Base-by-base conservation (phyloP, 1,284 basidiomycete species). In the Xanthoconium separans region DNA sequence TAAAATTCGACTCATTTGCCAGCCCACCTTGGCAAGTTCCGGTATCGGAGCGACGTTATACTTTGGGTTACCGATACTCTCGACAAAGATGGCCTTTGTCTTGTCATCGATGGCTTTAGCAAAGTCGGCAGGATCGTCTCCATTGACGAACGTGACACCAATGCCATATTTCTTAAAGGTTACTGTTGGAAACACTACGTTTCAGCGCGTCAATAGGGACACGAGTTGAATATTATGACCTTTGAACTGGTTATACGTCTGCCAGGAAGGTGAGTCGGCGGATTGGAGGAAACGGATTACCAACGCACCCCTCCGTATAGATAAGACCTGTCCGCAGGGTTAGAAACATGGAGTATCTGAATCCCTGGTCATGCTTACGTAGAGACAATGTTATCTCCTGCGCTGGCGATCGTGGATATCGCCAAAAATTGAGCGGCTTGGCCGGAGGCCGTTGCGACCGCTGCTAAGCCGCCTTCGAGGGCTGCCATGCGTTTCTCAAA, bases 171-270 rank as follows among this genome's bases (percentile, higher is more conserved):
- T 86, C 69, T 89, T 89, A 71, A 91, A 79, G 29, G 83, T 85
- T 27, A 91, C 91, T 85, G 56, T 33, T 33, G 20, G 18, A 1
- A 2, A 7, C n/a, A 12, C 18, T 50, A n/a, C n/a, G n/a, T 47
- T 18, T 53, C 4, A 8, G 36, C 1, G 20, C 20, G 22, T 18
- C 9, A 18, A 15, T 13, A 15, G 12, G 9, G 34, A 6, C 5
- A 7, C 10, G 15, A 16, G 12, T 18, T 3, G 16, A 16, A n/a
- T 3, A 9, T 27, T 20, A 59, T 65, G 49, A 83, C 86, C 86
- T 78, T 93, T 94, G 76, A 95, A 87, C 68, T 94, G 92, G 65
- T 95, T 95, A 77, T 89, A 94, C 5, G 89, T 93, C 82, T 83
- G 48, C 47, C 10, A 41, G 1, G 43, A 31, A 41, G 24, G 27